Evolutionary conservation across 345 rosid genomes (phyloP).

Genomic region (Conringia planisiliqua): DNA sequence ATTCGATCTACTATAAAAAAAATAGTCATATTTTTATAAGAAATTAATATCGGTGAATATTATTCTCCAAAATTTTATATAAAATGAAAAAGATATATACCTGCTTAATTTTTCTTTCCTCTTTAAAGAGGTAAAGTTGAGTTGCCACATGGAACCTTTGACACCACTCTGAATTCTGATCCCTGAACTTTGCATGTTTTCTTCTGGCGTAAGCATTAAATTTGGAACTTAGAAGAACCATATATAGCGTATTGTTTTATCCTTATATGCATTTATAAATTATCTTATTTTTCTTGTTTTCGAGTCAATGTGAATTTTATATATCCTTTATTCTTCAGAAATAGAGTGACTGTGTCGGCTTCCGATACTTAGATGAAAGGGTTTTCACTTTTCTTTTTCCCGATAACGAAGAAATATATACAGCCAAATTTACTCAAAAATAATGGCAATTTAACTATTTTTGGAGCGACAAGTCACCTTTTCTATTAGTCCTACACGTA

Average conservation of each 20-base stretch:
- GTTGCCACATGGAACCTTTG: slow-evolving; percentile 11
- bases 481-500: slow-evolving; percentile 9
- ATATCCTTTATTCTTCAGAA: too few relatives aligned
- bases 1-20: neutral
- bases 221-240: neutral
- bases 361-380: slow-evolving; percentile 12
- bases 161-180: neutral
- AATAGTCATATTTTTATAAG: neutral
- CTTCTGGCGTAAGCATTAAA: neutral
- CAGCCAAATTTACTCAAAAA: neutral
- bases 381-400: slow-evolving; percentile 9
- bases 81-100: neutral
- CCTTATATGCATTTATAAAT: neutral
- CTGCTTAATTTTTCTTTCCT: neutral
- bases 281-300: neutral
- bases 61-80: neutral
- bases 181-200: neutral
- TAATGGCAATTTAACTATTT: neutral
- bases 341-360: neutral
- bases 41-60: neutral
- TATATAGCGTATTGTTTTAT: neutral
- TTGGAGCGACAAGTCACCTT: neutral
- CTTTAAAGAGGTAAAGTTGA: slow-evolving; percentile 14
- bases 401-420: slow-evolving; percentile 1
- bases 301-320: neutral